A percentile compares a stretch with the other conserved stretches of the same genome.
These are phyloP conservation scores for Penicillium samsonianum DNA, from an alignment of 495 filamentous ascomycete species.

Conservation along the genomic window DNA sequence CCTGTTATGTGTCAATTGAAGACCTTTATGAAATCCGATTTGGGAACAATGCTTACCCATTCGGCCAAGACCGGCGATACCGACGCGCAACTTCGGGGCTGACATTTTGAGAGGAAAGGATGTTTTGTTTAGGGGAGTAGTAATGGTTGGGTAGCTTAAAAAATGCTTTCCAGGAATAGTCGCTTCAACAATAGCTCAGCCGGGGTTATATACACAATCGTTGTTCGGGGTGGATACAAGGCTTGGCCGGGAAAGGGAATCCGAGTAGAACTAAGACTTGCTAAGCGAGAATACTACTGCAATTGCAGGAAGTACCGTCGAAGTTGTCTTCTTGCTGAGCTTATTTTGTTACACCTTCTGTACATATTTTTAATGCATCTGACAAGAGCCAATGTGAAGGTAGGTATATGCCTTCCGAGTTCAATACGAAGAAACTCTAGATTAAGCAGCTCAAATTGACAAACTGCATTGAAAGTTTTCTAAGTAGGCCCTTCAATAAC, in stretches of 20 bases:
- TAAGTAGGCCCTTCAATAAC: too few relatives aligned
- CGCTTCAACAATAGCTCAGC: background rate
- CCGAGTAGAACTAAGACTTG: background rate
- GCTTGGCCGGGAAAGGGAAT: background rate
- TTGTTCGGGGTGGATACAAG: background rate
- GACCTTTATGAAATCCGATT: background rate
- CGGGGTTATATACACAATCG: background rate
- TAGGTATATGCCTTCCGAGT: too few relatives aligned
- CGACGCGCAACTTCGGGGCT: conserved; percentile 39
- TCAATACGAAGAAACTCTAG: too few relatives aligned
- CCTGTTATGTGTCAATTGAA: background rate
- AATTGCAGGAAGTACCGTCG: too few relatives aligned
- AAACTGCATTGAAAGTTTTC: too few relatives aligned
- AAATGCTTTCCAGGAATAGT: background rate
- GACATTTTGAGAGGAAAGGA: conserved; percentile 27
- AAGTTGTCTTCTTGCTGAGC: too few relatives aligned
- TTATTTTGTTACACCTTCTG: too few relatives aligned
- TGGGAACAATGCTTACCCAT: conserved; percentile 43
- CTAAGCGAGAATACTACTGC: too few relatives aligned
- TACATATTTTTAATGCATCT: too few relatives aligned
- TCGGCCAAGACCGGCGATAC: conserved; percentile 48
- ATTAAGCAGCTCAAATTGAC: too few relatives aligned
- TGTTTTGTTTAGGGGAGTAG: background rate
- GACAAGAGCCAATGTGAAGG: too few relatives aligned
- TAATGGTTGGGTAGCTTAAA: background rate